phyloP scores from a whole-genome alignment of 2,329 filamentous ascomycete genomes.

The Phyllosticta capitalensis region DNA sequence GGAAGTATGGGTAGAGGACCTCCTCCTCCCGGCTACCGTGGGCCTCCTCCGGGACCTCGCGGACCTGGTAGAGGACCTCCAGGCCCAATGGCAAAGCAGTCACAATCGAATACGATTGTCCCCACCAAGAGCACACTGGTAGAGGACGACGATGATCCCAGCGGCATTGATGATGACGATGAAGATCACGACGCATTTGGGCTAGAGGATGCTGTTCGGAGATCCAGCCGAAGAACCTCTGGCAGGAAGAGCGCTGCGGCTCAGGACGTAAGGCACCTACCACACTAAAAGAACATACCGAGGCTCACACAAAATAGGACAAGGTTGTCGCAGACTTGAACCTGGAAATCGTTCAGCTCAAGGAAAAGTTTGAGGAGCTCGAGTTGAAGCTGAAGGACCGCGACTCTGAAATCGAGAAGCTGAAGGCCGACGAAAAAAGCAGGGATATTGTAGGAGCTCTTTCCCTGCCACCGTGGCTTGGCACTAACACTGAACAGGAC shows the following conservation, averaged over 20 bases:
- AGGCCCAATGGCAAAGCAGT: constrained; percentile 61
- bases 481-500: constrained; percentile 36
- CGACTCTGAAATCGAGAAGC: constrained; percentile 56
- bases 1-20: constrained; percentile 41
- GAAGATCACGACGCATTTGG: constrained; percentile 53
- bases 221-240: constrained; percentile 23
- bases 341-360: constrained; percentile 62
- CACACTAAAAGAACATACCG: no score
- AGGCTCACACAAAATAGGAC: constrained; percentile 42
- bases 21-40: constrained; percentile 6
- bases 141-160: constrained; percentile 77
- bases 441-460: constrained; percentile 32
- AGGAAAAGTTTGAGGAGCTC: constrained; percentile 62
- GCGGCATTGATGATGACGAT: constrained; percentile 43
- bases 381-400: constrained; percentile 61
- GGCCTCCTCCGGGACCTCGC: constrained; percentile 14
- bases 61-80: constrained; percentile 14
- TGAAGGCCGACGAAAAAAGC: constrained; percentile 50
- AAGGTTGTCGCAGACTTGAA: constrained; percentile 64
- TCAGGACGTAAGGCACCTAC: constrained; percentile 37
- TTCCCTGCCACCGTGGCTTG: constrained; percentile 5
- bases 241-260: constrained; percentile 14
- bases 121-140: constrained; percentile 98
- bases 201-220: constrained; percentile 38
- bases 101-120: constrained; percentile 91